Percentiles rank a stretch among this genome's conserved stretches.
These are phyloP conservation scores for Wallacemonas sp. DNA, from an alignment of 208 protist genomes.

Conservation along the genomic window DNA sequence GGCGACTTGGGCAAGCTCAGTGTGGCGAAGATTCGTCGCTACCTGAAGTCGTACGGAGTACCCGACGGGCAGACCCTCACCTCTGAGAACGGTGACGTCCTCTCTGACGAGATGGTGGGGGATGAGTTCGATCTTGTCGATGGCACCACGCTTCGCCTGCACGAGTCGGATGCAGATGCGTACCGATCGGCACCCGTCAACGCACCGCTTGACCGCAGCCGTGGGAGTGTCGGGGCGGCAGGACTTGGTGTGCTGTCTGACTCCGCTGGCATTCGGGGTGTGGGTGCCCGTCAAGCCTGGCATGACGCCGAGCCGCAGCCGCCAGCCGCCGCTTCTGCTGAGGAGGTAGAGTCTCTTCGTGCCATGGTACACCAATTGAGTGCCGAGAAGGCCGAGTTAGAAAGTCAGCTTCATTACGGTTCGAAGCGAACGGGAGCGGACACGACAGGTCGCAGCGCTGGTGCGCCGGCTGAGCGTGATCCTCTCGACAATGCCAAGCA, in stretches of 20 bases:
- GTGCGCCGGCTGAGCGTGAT: constrained; percentile 12
- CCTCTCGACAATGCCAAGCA: constrained; percentile 48
- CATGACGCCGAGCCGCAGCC: background rate
- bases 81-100: constrained; percentile 25
- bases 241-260: too few relatives aligned
- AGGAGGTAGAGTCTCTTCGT: constrained; percentile 14
- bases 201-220: too few relatives aligned
- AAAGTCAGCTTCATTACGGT: constrained; percentile 21
- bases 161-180: background rate
- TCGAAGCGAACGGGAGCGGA: background rate
- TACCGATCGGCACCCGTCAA: background rate
- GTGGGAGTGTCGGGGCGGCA: too few relatives aligned
- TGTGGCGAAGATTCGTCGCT: constrained; percentile 75
- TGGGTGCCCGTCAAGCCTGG: background rate
- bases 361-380: constrained; percentile 36
- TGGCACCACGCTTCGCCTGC: background rate
- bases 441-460: too few relatives aligned
- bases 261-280: background rate
- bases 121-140: constrained; percentile 52
- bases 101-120: constrained; percentile 66
- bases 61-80: constrained; percentile 53
- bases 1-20: constrained; percentile 70
- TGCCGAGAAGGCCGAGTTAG: constrained; percentile 32
- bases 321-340: background rate
- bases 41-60: constrained; percentile 72